Base-by-base conservation (phyloP, 2,329 filamentous ascomycete genomes). In the Alternaria atra region DNA sequence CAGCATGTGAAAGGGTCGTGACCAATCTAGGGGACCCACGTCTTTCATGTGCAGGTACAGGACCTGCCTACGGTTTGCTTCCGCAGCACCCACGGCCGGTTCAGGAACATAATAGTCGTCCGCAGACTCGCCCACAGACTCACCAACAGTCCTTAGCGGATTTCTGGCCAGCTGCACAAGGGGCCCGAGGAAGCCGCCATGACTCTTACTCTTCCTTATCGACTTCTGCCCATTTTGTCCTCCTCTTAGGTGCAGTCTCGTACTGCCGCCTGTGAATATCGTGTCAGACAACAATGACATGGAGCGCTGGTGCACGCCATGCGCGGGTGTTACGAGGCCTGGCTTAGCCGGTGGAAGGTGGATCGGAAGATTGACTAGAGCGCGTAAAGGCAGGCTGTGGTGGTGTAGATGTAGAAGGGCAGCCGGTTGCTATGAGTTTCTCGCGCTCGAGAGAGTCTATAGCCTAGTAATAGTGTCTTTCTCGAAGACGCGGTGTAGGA, bases 1-100 rank as follows among this genome's bases (percentile, higher is more conserved):
- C 66, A 75, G 72, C 66, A 74, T 69, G 69, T 71, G 71, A 74
- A 57, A 60, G 48, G n/a, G 52, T 25, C 30, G 59, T 52, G 34
- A 60, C 66, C 52, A 66, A 65, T 65, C 47, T 57, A 40, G 30
- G 53, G 43, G 29, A 81, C 86, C 75, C 78, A 90, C 90, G 79
- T 88, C 86, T 65, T 87, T 87, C 84, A 94, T 85, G 64, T 86
- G 85, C 63, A 88, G 75, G 61, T 86, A 85, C 42, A 93, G 77
- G 9, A 90, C 83, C 72, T 89, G 86, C 75, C 85, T 89, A 61
- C 84, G 73, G 48, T 67, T 69, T 47, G 53, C 55, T 42, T 63
- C 55, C 20, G 65, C 55, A 48, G 63, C 59, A 43, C 34, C 27
- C 23, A 32, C 34, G 25, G 56, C 52, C 23, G 51, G 44, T 9